Base-by-base conservation (phyloP, 2,329 filamentous ascomycete genomes). In the Nectriaceae sp. region DNA sequence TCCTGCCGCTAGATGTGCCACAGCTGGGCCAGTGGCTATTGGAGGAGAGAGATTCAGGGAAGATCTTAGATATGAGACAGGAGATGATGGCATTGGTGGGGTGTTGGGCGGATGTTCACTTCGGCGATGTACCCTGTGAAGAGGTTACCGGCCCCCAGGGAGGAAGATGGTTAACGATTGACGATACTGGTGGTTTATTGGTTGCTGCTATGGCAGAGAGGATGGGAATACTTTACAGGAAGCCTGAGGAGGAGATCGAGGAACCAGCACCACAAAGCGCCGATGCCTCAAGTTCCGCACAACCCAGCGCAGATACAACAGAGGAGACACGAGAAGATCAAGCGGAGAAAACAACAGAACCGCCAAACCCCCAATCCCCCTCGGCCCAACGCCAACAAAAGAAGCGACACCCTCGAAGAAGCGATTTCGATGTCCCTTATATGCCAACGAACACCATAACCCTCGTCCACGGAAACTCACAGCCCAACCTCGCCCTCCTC, bases 91-190 rank as follows among this genome's bases (percentile, higher is more conserved):
- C 84, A 0, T 71, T 99, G 46, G 75, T 96, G 13, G 88, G 87
- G 5, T 94, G 90, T 65, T 97, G 91, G 89, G 89, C 86, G 0
- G 96, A 99, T 67, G 85, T 95, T 2, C 90, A 95, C 68, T 90
- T 85, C 39, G 63, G 66, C 2, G 66, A 67, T 6, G 48, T 53
- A 16, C 61, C 66, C 2, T 46, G 56, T 0, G 60, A 65, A 21
- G 67, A 63, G 4, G 36, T 24, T 11, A 47, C 52, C 15, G 57
- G 46, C 10, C 59, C 67, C 1, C 65, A 65, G 19, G 66, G 70
- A 0, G 76, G 76, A 4, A 68, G 90, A 42, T 96, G 90, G 82
- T 75, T 96, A 3, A 84, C 92, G 0, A 82, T 96, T 1, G 92
- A 97, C 62, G 92, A 97, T 49, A 94, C 90, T 0, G 88, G 89